Base-by-base conservation (phyloP, 2,329 filamentous ascomycete genomes). In the Botrytis pseudocinerea region DNA sequence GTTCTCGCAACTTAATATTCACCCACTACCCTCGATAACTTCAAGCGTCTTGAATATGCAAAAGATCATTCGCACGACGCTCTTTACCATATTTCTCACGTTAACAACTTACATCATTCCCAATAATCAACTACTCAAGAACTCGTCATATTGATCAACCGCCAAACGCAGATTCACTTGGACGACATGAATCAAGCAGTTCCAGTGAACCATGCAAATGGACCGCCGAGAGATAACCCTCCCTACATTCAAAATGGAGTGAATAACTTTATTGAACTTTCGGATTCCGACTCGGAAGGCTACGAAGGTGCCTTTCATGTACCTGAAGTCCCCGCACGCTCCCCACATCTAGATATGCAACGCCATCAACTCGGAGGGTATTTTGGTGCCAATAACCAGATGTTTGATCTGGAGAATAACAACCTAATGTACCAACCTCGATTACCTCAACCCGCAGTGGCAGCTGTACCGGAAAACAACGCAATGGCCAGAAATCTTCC, bases 1-100 rank as follows among this genome's bases (percentile, higher is more conserved):
- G 2, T 54, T 54, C 51, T 54, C n/a, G 16, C 8, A 1, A 54
- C 51, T 35, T 14, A 3, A 25, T 7, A 38, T 12, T 40, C 59
- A 38, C 32, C 32, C 20, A 38, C 32, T 40, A 22, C 22, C 59
- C 20, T 22, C 22, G 35, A 25, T 10, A 61, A 16, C 1, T 25
- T 62, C 38, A 28, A 20, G 9, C 35, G 14, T 62, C 60, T n/a
- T 42, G 51, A 54, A 66, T 40, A 66, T 66, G 64, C 64, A 66
- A 66, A 66, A 12, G 63, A 51, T 14, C 14, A 54, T 38, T 66
- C 32, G 54, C 44, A 38, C 44, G 16, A 40, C 44, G 14, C 32
- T 18, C 28, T 35, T 25, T 25, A 51, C 42, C 28, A 51, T 32
- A 20, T n/a, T 18, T 20, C 42, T 28, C 63, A n/a, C 44, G 6